A percentile compares a stretch with the other conserved stretches of the same genome.
Evolutionary conservation across 371 early-diverging fungal genomes (phyloP).

Genomic region (Apophysomyces ossiformis): DNA sequence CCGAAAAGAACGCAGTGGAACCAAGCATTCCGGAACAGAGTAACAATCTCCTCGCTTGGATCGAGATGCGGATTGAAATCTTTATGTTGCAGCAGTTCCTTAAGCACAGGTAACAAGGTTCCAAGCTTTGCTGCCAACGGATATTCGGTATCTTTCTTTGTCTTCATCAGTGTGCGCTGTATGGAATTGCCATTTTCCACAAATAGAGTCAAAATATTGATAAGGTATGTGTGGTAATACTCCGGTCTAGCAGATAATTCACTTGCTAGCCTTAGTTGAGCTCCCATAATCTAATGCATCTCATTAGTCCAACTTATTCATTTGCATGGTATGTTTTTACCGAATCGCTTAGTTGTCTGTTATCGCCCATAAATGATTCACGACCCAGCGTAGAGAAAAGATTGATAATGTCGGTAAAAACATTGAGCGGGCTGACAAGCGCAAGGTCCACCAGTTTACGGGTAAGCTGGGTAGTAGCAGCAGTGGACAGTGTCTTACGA

Average conservation of each 20-base stretch:
- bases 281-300: conserved; percentile 37
- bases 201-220: conserved; percentile 62
- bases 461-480: conserved; percentile 57
- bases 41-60: conserved; percentile 66
- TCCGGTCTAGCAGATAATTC: conserved; percentile 57
- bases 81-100: conserved; percentile 60
- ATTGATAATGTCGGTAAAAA: conserved; percentile 60
- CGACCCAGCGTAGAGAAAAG: conserved; percentile 56
- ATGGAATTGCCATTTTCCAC: conserved; percentile 75
- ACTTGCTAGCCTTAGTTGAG: conserved; percentile 54
- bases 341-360: conserved; percentile 52
- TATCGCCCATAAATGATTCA: conserved; percentile 52
- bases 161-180: conserved; percentile 54
- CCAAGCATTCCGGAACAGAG: conserved; percentile 89
- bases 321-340: conserved; percentile 49
- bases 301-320: not conserved
- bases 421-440: conserved; percentile 52
- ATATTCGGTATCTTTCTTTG: conserved; percentile 56
- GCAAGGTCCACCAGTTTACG: conserved; percentile 64
- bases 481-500: conserved; percentile 53
- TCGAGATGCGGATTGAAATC: conserved; percentile 67
- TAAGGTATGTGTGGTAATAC: conserved; percentile 61
- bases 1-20: conserved; percentile 84
- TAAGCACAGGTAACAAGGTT: conserved; percentile 68
- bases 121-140: conserved; percentile 67